Evolutionary conservation across 108 stramenopile genomes (phyloP).

Genomic region (Stephanodiscus triporus): DNA sequence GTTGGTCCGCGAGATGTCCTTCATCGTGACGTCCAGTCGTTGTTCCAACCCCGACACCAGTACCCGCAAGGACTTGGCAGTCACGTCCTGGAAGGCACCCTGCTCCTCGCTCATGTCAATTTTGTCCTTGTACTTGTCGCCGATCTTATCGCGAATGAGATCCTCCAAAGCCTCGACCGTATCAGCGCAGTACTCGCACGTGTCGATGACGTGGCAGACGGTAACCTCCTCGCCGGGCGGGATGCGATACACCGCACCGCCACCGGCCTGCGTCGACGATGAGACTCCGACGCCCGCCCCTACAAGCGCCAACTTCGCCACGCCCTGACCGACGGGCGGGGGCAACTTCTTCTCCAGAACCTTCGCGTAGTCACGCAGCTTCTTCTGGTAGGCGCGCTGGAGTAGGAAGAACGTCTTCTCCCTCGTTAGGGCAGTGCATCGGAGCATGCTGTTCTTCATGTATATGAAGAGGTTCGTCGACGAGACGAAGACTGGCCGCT

Average conservation of each 20-base stretch:
- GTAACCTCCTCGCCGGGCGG: conserved; percentile 87
- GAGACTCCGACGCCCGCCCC: conserved; percentile 2
- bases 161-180: conserved; percentile 95
- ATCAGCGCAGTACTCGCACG: conserved; percentile 98
- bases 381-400: conserved; percentile 86
- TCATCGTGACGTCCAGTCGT: conserved; percentile 76
- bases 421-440: conserved; percentile 93
- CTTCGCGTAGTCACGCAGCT: conserved; percentile 83
- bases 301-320: conserved; percentile 50
- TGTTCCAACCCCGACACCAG: conserved; percentile 89
- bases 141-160: conserved; percentile 91
- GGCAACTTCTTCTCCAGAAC: conserved; percentile 83
- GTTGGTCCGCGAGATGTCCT: conserved; percentile 75
- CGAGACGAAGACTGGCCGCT: conserved; percentile 92
- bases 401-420: conserved; percentile 94
- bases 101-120: conserved; percentile 89
- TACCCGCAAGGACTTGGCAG: conserved; percentile 87
- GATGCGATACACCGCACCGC: conserved; percentile 58
- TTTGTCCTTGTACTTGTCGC: conserved; percentile 73
- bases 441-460: conserved; percentile 95
- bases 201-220: conserved; percentile 94
- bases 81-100: conserved; percentile 91
- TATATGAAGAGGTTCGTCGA: conserved; percentile 94
- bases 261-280: conserved; percentile 12
- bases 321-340: conserved; percentile 48